Conservation (phyloP, 2,329 filamentous ascomycete genomes). For the Fusarium devonianum region DNA sequence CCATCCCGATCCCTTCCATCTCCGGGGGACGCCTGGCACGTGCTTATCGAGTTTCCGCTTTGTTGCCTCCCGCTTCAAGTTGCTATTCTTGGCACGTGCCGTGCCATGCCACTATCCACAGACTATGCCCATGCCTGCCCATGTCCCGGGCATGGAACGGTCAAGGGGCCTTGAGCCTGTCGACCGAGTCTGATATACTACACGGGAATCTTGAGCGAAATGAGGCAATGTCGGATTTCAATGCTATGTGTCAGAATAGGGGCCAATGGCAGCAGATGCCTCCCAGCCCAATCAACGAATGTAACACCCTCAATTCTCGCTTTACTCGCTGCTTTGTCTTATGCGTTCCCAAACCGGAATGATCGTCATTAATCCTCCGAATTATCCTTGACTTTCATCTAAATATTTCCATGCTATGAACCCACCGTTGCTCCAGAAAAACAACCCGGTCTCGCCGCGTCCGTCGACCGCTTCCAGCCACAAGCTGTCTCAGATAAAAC, state of each 20-base stretch:
- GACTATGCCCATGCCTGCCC: constrained; percentile 1
- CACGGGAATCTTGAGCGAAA: constrained; percentile 21
- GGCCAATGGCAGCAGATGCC: not conserved
- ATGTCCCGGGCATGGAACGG: constrained; percentile 4
- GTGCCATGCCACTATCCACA: not conserved
- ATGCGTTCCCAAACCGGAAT: not conserved
- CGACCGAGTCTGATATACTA: constrained; percentile 19
- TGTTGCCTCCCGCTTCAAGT: constrained; percentile 1
- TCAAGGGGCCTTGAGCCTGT: not conserved
- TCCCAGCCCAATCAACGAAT: not conserved
- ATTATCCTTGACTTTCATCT: not conserved
- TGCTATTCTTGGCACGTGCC: constrained; percentile 23
- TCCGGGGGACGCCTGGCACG: not conserved
- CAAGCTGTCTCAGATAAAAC: constrained; percentile 1
- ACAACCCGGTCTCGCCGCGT: not conserved
- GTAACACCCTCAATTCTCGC: constrained; percentile 1
- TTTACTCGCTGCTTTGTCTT: not conserved
- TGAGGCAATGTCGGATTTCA: constrained; percentile 8
- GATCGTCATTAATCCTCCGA: not conserved
- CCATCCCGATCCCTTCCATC: constrained; percentile 6
- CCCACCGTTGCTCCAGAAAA: not conserved
- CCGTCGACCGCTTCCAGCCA: not conserved
- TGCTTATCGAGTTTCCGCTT: constrained; percentile 18
- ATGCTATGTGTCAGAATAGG: constrained; percentile 13
- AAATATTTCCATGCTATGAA: not conserved